Evolutionary conservation across 345 rosid genomes (phyloP), one percentile per base, ranked within the genome.

Genomic region (Arabidopsis arenosa): DNA sequence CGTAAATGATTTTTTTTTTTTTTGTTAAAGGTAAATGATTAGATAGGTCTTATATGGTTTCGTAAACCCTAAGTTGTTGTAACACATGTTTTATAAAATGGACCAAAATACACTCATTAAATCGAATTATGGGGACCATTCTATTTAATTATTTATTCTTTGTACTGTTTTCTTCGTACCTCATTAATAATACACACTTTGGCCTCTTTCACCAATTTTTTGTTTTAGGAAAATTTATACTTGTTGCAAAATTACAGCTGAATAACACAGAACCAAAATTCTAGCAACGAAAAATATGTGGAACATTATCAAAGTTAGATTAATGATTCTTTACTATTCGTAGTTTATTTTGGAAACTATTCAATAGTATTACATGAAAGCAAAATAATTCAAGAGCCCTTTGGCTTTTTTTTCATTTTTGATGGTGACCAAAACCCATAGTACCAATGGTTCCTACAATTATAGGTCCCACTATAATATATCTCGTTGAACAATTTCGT

Each of bases 41-140:
- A 44, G 66, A 57, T 56, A 74, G 45, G 66, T 43, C 33, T 57
- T 57, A 37, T 53, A 55, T 35, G 26, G 59, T 74, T 66, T 66
- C 72, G 53, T 66, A 67, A 75, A 57, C 36, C 61, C 44, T 2
- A 67, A 67, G 54, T 49, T 75, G 74, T 23, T 28, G 32, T 28
- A 3, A 68, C 30, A 68, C 14, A 68, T 75, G 39, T 60, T 14
- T 63, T 48, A 6, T 33, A 13, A 51, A 57, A 59, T 28, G 63
- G 61, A 67, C 73, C 62, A 66, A 23, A 23, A 65, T 33, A 35
- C 18, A 36, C 13, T 41, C 40, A 60, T 68, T 51, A 40, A 59
- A 56, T 59, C 68, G 55, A 75, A 23, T 40, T 67, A 51, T 67
- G 44, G 74, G 79, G 69, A 75, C 74, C 74, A 75, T 68, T 68